These are phyloP conservation scores for Mallotus repandus DNA, from an alignment of 441 rosid genomes.

Conservation along the genomic window DNA sequence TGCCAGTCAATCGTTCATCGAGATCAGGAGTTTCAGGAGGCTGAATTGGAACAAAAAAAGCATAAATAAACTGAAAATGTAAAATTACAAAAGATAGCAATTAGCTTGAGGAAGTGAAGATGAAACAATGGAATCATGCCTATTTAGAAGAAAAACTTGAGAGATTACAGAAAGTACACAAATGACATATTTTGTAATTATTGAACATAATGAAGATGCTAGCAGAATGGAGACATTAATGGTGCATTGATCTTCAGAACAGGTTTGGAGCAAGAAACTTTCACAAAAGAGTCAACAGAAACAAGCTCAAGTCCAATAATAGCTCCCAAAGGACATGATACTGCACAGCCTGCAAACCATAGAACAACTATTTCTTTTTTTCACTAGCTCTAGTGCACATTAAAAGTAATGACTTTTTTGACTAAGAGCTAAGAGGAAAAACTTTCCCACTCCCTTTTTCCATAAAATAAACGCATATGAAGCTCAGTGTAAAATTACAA, in stretches of 20 bases:
- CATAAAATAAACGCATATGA: background rate
- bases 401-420: background rate
- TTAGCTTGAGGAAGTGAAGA: background rate
- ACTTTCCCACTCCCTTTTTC: background rate
- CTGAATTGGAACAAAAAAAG: conserved; percentile 34
- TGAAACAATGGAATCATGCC: background rate
- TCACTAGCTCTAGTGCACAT: background rate
- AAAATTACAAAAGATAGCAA: background rate
- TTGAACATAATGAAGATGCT: background rate
- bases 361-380: background rate
- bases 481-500: background rate
- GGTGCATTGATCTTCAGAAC: background rate
- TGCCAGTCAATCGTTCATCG: conserved; percentile 53
- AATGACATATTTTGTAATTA: background rate
- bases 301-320: background rate
- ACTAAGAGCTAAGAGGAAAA: background rate
- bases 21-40: conserved; percentile 32
- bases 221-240: background rate
- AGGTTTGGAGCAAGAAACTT: conserved; percentile 5
- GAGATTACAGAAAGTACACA: background rate
- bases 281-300: background rate
- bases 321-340: background rate
- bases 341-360: background rate
- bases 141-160: background rate
- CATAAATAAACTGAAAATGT: background rate